These are phyloP conservation scores for Hawksworthiomyces lignivorus DNA, from an alignment of 2,329 filamentous ascomycete species.

Conservation along the genomic window DNA sequence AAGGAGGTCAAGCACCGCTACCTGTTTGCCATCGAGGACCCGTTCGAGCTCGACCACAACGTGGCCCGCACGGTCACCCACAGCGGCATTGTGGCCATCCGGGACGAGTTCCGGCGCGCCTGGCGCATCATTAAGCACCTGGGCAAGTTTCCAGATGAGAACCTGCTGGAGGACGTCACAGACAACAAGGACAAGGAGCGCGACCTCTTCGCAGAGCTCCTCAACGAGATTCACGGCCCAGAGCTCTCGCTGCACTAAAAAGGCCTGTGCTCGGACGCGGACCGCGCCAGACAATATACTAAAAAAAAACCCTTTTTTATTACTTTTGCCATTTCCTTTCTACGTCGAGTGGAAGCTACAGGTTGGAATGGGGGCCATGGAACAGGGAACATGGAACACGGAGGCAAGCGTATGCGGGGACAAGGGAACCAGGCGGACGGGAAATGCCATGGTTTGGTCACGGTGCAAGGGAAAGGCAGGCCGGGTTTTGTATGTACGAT, in stretches of 20 bases:
- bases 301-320: too few species aligned
- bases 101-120: constrained; percentile 76
- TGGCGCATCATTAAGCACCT: constrained; percentile 59
- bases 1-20: constrained; percentile 74
- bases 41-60: constrained; percentile 83
- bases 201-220: constrained; percentile 27
- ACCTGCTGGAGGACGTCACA: constrained; percentile 44
- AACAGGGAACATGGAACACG: too few species aligned
- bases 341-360: too few species aligned
- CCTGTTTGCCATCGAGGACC: constrained; percentile 85
- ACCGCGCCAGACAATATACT: too few species aligned
- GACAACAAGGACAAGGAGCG: constrained; percentile 26
- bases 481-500: too few species aligned
- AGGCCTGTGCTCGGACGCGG: too few species aligned
- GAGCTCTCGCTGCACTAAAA: neutral
- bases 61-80: constrained; percentile 81
- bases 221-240: constrained; percentile 34
- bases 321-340: too few species aligned
- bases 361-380: too few species aligned
- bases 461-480: too few species aligned
- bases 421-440: too few species aligned
- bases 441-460: too few species aligned
- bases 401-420: too few species aligned
- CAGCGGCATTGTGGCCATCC: constrained; percentile 70
- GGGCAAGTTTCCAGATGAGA: constrained; percentile 35